Evolutionary conservation across 306 rosid species (phyloP).

Genomic region (Inga leiocalycina): DNA sequence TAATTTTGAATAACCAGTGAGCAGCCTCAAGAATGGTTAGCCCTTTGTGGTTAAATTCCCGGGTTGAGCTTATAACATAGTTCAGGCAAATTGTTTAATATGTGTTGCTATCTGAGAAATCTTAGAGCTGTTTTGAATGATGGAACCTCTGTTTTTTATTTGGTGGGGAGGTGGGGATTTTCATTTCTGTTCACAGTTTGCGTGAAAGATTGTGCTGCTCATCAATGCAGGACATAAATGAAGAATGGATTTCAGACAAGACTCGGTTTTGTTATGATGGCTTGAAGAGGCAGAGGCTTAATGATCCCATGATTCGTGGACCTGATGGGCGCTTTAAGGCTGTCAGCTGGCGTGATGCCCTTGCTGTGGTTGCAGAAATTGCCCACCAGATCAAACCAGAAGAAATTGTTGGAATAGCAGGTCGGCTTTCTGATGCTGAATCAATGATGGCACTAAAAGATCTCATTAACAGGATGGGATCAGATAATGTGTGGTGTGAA

Average conservation of each 20-base stretch:
- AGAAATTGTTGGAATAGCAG: conserved; percentile 90
- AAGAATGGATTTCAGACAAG: conserved; percentile 99
- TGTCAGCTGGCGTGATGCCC: conserved; percentile 96
- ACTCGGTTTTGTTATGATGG: conserved; percentile 98
- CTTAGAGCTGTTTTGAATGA: background rate
- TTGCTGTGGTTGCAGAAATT: conserved; percentile 82
- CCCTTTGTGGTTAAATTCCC: conserved; percentile 11
- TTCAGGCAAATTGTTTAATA: conserved; percentile 16
- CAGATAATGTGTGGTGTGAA: conserved; percentile 93
- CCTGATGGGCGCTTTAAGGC: conserved; percentile 90
- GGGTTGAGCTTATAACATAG: background rate
- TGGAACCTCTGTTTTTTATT: background rate
- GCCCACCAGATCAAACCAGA: conserved; percentile 74
- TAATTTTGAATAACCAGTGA: conserved; percentile 15
- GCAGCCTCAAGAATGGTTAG: conserved; percentile 20
- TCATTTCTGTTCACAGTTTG: background rate
- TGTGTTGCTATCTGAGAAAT: conserved; percentile 19
- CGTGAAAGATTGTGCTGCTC: conserved; percentile 24
- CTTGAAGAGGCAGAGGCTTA: conserved; percentile 96
- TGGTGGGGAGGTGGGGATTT: background rate
- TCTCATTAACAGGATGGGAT: conserved; percentile 86
- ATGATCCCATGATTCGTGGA: conserved; percentile 97
- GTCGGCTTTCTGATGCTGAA: conserved; percentile 95
- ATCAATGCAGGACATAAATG: conserved; percentile 82
- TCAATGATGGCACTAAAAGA: conserved; percentile 96